Conservation (phyloP, 2,329 filamentous ascomycete genomes). For the Diaporthe ilicicola region DNA sequence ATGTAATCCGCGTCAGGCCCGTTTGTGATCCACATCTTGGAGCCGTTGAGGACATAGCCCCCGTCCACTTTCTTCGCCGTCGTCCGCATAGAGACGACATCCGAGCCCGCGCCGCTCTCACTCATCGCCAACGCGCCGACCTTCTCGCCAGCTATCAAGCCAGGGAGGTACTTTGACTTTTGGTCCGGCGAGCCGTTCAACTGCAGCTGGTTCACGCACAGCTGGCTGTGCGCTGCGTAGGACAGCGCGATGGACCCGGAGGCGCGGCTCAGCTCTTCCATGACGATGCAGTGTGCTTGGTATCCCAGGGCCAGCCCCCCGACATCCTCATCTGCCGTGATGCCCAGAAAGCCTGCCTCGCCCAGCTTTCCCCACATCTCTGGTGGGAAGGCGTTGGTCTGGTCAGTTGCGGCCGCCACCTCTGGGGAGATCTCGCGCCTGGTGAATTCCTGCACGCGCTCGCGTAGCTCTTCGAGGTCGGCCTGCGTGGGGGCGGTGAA, state of each 20-base stretch:
- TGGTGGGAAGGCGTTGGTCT: slow-evolving; percentile 84
- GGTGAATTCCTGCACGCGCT: slow-evolving; percentile 88
- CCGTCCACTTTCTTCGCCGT: slow-evolving; percentile 82
- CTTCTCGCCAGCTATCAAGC: slow-evolving; percentile 79
- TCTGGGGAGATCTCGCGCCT: slow-evolving; percentile 87
- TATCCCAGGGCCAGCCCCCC: slow-evolving; percentile 93
- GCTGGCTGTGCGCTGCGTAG: slow-evolving; percentile 94
- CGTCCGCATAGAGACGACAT: slow-evolving; percentile 96
- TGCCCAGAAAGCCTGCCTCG: slow-evolving; percentile 88
- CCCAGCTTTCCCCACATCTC: slow-evolving; percentile 96
- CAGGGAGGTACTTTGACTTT: slow-evolving; percentile 82
- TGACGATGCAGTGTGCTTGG: slow-evolving; percentile 93
- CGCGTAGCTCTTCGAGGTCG: slow-evolving; percentile 82
- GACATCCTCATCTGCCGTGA: slow-evolving; percentile 92
- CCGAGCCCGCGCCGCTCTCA: slow-evolving; percentile 87
- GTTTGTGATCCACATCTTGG: slow-evolving; percentile 99
- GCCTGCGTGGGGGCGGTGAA: slow-evolving; percentile 74
- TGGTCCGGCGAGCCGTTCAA: slow-evolving; percentile 84
- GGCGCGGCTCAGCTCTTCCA: slow-evolving; percentile 93
- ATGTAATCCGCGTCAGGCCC: slow-evolving; percentile 92
- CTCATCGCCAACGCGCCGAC: slow-evolving; percentile 95
- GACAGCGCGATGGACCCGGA: slow-evolving; percentile 86
- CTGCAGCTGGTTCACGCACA: slow-evolving; percentile 96
- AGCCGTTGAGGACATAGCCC: slow-evolving; percentile 85
- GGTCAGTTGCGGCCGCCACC: slow-evolving; percentile 84